These are phyloP conservation scores for Oryza punctata DNA, from an alignment of 176 grass and related monocot genomes.

Conservation along the genomic window DNA sequence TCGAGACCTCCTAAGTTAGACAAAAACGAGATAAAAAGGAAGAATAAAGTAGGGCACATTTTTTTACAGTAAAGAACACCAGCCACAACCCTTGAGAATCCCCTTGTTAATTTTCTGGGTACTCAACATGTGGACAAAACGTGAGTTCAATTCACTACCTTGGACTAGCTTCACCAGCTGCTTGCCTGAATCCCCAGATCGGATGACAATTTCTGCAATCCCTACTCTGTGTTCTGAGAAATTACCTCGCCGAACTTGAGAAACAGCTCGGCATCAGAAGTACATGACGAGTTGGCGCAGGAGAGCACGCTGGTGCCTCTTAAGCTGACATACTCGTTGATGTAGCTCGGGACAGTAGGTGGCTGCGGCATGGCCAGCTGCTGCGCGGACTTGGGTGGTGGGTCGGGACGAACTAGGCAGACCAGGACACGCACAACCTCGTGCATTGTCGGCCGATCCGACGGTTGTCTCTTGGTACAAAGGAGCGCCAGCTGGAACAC, in stretches of 20 bases:
- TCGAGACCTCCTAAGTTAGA: conserved; percentile 6
- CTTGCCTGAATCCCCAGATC: background rate
- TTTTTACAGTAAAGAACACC: conserved; percentile 65
- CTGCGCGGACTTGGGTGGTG: conserved; percentile 43
- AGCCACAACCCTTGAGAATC: background rate
- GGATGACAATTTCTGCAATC: no score
- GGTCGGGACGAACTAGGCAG: conserved; percentile 59
- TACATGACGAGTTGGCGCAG: conserved; percentile 58
- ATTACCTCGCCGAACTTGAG: conserved; percentile 95
- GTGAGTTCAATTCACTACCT: conserved; percentile 14
- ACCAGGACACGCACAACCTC: conserved; percentile 84
- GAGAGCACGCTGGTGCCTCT: conserved; percentile 55
- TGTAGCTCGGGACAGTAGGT: conserved; percentile 51
- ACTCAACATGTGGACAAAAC: conserved; percentile 37
- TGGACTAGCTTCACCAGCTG: background rate
- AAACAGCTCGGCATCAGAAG: conserved; percentile 86
- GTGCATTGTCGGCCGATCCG: conserved; percentile 91
- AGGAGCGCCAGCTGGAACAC: conserved; percentile 86
- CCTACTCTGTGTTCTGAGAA: conserved; percentile 76
- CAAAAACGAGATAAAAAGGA: background rate
- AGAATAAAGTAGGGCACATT: conserved; percentile 17
- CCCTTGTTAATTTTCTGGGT: conserved; percentile 34
- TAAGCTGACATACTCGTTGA: conserved; percentile 79
- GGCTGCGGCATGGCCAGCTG: background rate
- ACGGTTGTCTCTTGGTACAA: conserved; percentile 84